Evolutionary conservation across 1,284 basidiomycete genomes (phyloP).

Genomic region (Puccinia horiana): DNA sequence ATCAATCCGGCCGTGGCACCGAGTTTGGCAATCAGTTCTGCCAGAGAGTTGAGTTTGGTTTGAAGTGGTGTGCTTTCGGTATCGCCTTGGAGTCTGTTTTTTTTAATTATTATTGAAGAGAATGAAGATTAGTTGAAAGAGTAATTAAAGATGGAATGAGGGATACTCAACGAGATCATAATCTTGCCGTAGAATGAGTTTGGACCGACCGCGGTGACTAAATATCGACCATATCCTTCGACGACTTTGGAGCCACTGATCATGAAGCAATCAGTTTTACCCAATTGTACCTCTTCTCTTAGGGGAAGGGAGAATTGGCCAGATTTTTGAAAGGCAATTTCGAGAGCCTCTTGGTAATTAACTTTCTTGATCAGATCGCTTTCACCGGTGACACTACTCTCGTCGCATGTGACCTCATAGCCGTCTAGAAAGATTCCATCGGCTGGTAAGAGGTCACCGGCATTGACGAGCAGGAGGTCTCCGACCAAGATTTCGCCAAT

Average conservation of each 20-base stretch:
- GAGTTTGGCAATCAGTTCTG: conserved; percentile 51
- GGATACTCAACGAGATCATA: conserved; percentile 51
- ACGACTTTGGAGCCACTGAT: conserved; percentile 51
- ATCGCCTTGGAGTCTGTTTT: conserved; percentile 72
- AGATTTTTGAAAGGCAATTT: conserved; percentile 27
- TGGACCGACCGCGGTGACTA: conserved; percentile 51
- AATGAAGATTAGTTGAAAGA: not conserved
- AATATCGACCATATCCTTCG: conserved; percentile 52
- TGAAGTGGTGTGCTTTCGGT: conserved; percentile 75
- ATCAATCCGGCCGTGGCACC: conserved; percentile 50
- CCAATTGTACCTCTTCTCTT: conserved; percentile 25
- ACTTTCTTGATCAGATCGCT: conserved; percentile 51
- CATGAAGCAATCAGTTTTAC: conserved; percentile 50
- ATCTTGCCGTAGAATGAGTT: conserved; percentile 52
- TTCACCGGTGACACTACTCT: conserved; percentile 52
- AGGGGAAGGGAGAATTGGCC: not conserved
- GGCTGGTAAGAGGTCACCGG: conserved; percentile 50
- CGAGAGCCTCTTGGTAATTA: conserved; percentile 20
- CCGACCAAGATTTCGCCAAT: conserved; percentile 50
- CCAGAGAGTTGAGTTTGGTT: conserved; percentile 50
- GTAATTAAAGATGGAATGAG: conserved; percentile 47
- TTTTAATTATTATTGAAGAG: not conserved
- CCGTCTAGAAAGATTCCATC: conserved; percentile 50
- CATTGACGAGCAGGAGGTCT: conserved; percentile 50
- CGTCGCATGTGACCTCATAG: conserved; percentile 51